Percentiles rank a stretch among this genome's conserved stretches.
Conservation (phyloP, 2,329 filamentous ascomycete species). For the Epicoccum nigrum region DNA sequence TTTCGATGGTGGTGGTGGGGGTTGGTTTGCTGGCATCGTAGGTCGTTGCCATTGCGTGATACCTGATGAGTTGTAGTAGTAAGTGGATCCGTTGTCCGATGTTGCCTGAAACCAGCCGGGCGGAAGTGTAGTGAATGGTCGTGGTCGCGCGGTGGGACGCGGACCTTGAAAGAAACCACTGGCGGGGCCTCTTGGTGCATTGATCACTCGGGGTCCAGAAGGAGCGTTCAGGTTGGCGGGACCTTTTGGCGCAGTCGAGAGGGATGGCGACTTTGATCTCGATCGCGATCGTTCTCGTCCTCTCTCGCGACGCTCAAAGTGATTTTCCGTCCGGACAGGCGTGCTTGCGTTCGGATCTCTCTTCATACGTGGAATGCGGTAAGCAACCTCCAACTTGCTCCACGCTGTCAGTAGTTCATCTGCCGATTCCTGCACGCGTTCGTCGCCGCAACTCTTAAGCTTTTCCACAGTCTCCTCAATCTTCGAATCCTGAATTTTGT, state of each 20-base stretch:
- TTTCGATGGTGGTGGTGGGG: constrained; percentile 67
- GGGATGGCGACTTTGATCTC: constrained; percentile 54
- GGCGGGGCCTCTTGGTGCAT: constrained; percentile 62
- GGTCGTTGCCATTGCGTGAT: constrained; percentile 83
- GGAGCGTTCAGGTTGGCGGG: constrained; percentile 47
- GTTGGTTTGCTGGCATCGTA: constrained; percentile 65
- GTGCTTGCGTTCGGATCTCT: constrained; percentile 68
- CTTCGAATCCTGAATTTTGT: constrained; percentile 96
- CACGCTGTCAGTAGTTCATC: constrained; percentile 78
- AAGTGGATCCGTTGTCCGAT: constrained; percentile 70
- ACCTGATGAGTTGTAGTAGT: constrained; percentile 81
- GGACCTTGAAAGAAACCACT: constrained; percentile 56
- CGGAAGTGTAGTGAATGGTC: constrained; percentile 69
- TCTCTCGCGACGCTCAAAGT: constrained; percentile 64
- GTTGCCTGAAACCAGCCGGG: constrained; percentile 84
- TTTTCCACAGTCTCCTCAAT: constrained; percentile 82
- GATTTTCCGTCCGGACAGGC: constrained; percentile 54
- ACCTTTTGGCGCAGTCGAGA: constrained; percentile 48
- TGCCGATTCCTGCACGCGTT: constrained; percentile 75
- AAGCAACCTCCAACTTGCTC: constrained; percentile 87
- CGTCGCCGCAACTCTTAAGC: constrained; percentile 71
- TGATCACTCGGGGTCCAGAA: constrained; percentile 56
- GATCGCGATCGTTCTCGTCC: constrained; percentile 56
- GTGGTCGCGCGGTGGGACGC: constrained; percentile 55
- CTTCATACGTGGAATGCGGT: constrained; percentile 91